Conservation (phyloP, 2,329 filamentous ascomycete genomes). For the Tothia fuscella region DNA sequence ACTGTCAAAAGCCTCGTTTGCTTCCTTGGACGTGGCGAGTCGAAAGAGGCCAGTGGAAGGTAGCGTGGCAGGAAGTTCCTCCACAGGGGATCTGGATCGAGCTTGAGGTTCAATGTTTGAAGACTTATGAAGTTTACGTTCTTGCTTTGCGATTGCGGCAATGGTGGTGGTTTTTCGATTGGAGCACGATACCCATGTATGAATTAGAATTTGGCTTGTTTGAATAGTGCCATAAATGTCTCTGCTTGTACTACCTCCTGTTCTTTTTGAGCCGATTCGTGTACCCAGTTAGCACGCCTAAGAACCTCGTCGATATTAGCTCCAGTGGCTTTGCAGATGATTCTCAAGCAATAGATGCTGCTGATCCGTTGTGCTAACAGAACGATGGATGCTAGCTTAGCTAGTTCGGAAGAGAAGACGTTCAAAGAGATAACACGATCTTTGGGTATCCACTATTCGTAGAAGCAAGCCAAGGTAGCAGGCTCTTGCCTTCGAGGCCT, state of each 20-base stretch:
- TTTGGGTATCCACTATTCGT: conserved; percentile 57
- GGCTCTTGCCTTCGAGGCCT: too few relatives aligned
- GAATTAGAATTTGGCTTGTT: too few relatives aligned
- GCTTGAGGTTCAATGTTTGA: too few relatives aligned
- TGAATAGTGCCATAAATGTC: too few relatives aligned
- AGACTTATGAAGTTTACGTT: too few relatives aligned
- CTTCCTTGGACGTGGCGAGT: conserved; percentile 41
- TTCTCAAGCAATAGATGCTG: conserved; percentile 70
- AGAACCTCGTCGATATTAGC: conserved; percentile 63
- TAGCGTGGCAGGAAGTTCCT: too few relatives aligned
- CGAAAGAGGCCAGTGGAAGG: conserved; percentile 32
- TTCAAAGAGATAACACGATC: conserved; percentile 59
- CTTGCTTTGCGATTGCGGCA: too few relatives aligned
- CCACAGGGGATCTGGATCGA: too few relatives aligned
- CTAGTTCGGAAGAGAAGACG: conserved; percentile 64
- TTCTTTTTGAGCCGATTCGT: conserved; percentile 55
- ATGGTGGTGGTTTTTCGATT: too few relatives aligned
- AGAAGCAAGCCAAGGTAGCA: too few relatives aligned
- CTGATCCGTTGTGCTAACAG: conserved; percentile 70
- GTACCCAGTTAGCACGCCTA: conserved; percentile 55
- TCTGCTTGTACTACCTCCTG: too few relatives aligned
- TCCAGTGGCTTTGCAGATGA: conserved; percentile 62
- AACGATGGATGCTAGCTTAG: conserved; percentile 67
- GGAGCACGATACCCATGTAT: too few relatives aligned
- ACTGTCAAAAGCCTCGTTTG: conserved; percentile 72